Base-by-base conservation (phyloP, 805 yeast genomes). In the Starmerella bombicola region DNA sequence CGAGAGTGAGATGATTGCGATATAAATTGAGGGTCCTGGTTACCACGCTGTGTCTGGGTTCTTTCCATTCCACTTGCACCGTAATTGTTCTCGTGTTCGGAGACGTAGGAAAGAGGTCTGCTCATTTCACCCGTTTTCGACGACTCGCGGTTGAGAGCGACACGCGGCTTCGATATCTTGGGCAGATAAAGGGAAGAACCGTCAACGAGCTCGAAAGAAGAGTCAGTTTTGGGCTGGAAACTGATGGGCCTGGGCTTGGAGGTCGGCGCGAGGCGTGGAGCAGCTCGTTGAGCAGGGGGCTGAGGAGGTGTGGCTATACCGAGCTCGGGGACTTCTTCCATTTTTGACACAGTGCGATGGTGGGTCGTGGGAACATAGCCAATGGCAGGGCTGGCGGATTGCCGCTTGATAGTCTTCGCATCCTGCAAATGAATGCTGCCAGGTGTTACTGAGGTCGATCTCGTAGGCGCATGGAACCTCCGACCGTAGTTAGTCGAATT, bases 211-310 rank as follows among this genome's bases (percentile, higher is more conserved):
- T 38, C 45, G 29, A 38, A 38, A 10, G 44, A 38, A 4, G 38
- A 19, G n/a, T 19, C 21, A 23, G 41, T 18, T n/a, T 29, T 35
- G 20, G 62, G 46, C 54, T 61, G 65, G 55, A 52, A 61, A 8
- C 63, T 59, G 20, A 61, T 56, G 8, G 65, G 66, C 16, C 66
- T 53, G 6, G 63, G 65, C 46, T 57, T 61, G 25, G 48, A 37
- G 32, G 44, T 26, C 41, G 33, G 47, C 34, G 42, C 40, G 28
- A 38, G 45, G 4, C 42, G 39, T 33, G 37, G 44, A 20, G 28
- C 41, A 24, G 9, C 12, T 10, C 12, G 28, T 24, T 24, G 28
- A n/a, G n/a, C n/a, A 24, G 28, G 28, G 28, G 28, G 28, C 31
- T 31, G 24, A 15, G 43, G 41, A 12, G 33, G 30, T 33, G 43